A percentile compares a stretch with the other conserved stretches of the same genome.
Evolutionary conservation across 495 filamentous ascomycete genomes (phyloP).

Genomic region (Penicillium herquei): DNA sequence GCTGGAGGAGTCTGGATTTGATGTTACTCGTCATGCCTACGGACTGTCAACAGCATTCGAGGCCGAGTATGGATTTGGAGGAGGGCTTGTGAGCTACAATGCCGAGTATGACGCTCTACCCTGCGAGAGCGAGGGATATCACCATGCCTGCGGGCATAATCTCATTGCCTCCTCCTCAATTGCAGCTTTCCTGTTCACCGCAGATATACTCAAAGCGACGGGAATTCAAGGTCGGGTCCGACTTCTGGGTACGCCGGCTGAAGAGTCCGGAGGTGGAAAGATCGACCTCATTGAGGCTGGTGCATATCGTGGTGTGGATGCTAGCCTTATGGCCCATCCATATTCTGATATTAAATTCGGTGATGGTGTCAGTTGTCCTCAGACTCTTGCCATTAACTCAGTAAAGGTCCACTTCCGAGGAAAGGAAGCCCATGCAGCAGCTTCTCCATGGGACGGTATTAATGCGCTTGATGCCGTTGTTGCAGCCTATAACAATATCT

Average conservation of each 20-base stretch:
- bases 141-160: slow-evolving; percentile 21
- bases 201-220: neutral
- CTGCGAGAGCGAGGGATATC: neutral
- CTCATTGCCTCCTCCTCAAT: slow-evolving; percentile 14
- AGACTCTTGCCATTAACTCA: slow-evolving; percentile 9
- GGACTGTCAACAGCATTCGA: slow-evolving; percentile 11
- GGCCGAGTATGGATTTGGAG: slow-evolving; percentile 7
- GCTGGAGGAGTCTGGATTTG: slow-evolving; percentile 7
- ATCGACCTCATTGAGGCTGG: slow-evolving; percentile 12
- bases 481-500: slow-evolving; percentile 9
- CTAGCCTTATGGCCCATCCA: slow-evolving; percentile 13
- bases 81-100: slow-evolving; percentile 13
- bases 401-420: slow-evolving; percentile 7
- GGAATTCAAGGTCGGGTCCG: slow-evolving; percentile 8
- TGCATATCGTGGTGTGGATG: slow-evolving; percentile 10
- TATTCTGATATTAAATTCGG: neutral
- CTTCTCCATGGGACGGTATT: slow-evolving; percentile 14
- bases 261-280: slow-evolving; percentile 16
- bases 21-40: slow-evolving; percentile 10
- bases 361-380: neutral
- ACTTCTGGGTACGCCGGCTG: slow-evolving; percentile 14
- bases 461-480: slow-evolving; percentile 17
- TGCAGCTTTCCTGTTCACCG: slow-evolving; percentile 7
- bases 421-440: slow-evolving; percentile 12
- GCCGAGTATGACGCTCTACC: slow-evolving; percentile 20